Base-by-base conservation (phyloP, 106 monocot species). In the Dendrobium chrysotoxum region DNA sequence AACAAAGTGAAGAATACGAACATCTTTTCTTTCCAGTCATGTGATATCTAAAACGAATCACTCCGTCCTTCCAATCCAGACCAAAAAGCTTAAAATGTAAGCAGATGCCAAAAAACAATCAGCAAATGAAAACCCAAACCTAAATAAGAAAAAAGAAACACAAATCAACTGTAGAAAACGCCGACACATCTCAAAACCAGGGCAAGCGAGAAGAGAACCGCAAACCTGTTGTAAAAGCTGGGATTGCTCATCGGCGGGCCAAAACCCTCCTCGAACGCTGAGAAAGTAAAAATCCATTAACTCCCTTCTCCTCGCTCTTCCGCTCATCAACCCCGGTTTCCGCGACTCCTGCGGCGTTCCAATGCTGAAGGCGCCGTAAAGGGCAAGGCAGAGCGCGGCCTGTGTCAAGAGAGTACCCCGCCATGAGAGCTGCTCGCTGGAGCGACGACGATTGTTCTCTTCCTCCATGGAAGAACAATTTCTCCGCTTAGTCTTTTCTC, bases 351-450 rank as follows among this genome's bases (percentile, higher is more conserved):
- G 87, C 35, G 84, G 85, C 77, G 65, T 75, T 78, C 92, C 87
- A 53, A 90, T 81, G 82, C 53, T 81, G 76, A 92, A 79, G 77
- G 88, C 86, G 12, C 67, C 90, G 72, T 90, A 90, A 28, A 92
- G 88, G 30, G 86, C 87, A 28, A 92, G 40, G 85, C 88, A 92
- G 50, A 92, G 83, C 7, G 71, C 79, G 1, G 66, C 90, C 86
- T 92, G 92, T 21, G 81, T 79, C 53, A 78, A 46, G 45, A 90
- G 15, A 57, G 92, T 92, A 55, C 80, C 45, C 2, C 75, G 15
- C 84, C 86, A 92, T 30, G 86, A 78, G 28, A 82, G 65, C 80
- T 41, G 65, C 83, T 44, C 75, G n/a, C 17, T 28, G n/a, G 30
- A 25, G 40, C 13, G 25, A 50, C 7, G 10, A 10, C 13, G 25